phyloP scores from a whole-genome alignment of 1,284 basidiomycete genomes.

The Moesziomyces antarcticus region DNA sequence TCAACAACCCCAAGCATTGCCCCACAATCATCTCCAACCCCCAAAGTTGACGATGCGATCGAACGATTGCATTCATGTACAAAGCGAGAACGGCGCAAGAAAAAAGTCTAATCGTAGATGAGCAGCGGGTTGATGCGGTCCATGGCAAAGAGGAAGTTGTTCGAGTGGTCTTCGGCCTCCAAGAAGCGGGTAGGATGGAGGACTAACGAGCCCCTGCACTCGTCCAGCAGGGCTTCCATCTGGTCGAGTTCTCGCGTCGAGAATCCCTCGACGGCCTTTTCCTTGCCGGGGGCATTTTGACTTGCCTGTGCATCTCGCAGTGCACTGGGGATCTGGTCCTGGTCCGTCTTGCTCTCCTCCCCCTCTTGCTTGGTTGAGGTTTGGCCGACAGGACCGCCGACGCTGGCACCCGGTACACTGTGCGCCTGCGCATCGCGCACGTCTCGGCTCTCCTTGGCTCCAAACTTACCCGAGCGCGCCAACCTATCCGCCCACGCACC shows the following conservation, averaged over 20 bases:
- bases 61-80: neutral
- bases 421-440: conserved; percentile 44
- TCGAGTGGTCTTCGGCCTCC: conserved; percentile 59
- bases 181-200: conserved; percentile 62
- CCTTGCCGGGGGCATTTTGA: conserved; percentile 10
- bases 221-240: conserved; percentile 61
- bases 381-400: conserved; percentile 36
- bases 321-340: conserved; percentile 16
- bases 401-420: conserved; percentile 45
- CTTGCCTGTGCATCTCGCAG: conserved; percentile 19
- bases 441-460: conserved; percentile 25
- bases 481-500: conserved; percentile 54
- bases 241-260: conserved; percentile 51
- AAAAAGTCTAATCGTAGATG: conserved; percentile 36
- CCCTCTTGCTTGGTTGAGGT: conserved; percentile 2
- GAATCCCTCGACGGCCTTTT: conserved; percentile 48
- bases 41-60: no score
- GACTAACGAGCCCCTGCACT: conserved; percentile 56
- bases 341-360: conserved; percentile 3
- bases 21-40: neutral
- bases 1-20: neutral
- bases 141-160: conserved; percentile 63
- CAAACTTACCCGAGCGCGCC: conserved; percentile 42
- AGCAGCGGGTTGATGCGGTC: conserved; percentile 61
- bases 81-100: neutral